These are phyloP conservation scores for Chrysoporthe austroafricana DNA, from an alignment of 2,329 filamentous ascomycete species.

Conservation along the genomic window DNA sequence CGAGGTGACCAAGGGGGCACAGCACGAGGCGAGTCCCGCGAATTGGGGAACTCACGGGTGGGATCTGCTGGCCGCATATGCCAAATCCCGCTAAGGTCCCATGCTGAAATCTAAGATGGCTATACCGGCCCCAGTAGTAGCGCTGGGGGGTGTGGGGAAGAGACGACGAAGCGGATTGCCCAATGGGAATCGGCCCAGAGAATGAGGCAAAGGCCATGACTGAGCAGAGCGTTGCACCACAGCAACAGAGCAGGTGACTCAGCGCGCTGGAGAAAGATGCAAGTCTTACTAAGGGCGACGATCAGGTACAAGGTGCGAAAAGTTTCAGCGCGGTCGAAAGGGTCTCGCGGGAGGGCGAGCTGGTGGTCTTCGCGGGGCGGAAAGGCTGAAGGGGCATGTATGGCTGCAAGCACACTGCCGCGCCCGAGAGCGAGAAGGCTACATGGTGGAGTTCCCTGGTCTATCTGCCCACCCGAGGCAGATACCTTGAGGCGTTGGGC, in stretches of 20 bases:
- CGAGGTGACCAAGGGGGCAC: background rate
- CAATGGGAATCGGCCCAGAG: background rate
- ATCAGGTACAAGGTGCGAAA: constrained; percentile 8
- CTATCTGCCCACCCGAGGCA: background rate
- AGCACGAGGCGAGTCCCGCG: constrained; percentile 2
- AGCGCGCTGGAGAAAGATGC: background rate
- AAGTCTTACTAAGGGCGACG: background rate
- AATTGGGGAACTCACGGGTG: background rate
- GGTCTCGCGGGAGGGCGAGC: background rate
- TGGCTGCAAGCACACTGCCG: constrained; percentile 12
- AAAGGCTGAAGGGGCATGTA: background rate
- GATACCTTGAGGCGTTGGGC: constrained; percentile 1
- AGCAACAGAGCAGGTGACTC: constrained; percentile 5
- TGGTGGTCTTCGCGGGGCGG: background rate
- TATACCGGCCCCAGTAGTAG: background rate
- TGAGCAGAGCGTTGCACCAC: background rate
- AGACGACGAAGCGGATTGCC: background rate
- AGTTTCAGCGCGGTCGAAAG: background rate
- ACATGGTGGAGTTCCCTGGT: background rate
- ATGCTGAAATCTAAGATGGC: background rate
- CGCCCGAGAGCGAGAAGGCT: constrained; percentile 14
- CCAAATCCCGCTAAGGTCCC: background rate
- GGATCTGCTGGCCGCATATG: constrained; percentile 3
- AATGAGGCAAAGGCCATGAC: background rate
- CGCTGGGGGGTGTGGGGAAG: background rate